Conservation (phyloP, 441 rosid genomes). For the Corymbia calophylla region DNA sequence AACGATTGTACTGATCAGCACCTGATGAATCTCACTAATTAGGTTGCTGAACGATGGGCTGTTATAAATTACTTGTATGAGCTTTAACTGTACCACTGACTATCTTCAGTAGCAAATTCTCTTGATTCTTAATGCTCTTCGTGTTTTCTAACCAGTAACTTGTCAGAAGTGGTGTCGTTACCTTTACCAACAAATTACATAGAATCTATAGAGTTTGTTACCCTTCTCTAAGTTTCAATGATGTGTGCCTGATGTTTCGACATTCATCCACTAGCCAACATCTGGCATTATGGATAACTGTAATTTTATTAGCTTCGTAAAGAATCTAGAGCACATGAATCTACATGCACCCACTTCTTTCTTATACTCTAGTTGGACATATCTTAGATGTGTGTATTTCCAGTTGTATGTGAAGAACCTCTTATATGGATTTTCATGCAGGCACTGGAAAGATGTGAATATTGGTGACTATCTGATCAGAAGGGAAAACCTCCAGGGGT, state of each 20-base stretch:
- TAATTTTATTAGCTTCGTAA: not conserved
- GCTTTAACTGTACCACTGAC: not conserved
- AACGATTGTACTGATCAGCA: not conserved
- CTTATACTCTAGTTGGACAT: not conserved
- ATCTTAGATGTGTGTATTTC: not conserved
- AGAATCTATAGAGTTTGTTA: not conserved
- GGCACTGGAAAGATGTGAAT: constrained; percentile 83
- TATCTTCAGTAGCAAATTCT: not conserved
- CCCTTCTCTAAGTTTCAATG: not conserved
- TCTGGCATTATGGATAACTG: not conserved
- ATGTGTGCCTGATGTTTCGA: not conserved
- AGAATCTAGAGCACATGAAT: not conserved
- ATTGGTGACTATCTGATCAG: constrained; percentile 87
- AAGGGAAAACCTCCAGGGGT: constrained; percentile 96
- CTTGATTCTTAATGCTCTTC: not conserved
- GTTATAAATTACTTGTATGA: not conserved
- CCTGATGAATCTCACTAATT: not conserved
- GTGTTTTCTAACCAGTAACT: not conserved
- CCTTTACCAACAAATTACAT: not conserved
- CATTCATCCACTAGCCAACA: not conserved
- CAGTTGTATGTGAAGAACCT: not conserved
- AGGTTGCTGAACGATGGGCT: not conserved
- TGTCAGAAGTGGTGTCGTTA: not conserved
- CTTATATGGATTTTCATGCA: constrained; percentile 4
- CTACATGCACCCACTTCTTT: not conserved